Percentiles rank a stretch among this genome's conserved stretches.
phyloP scores from a whole-genome alignment of 2,329 filamentous ascomycete species.

The Trichophyton verrucosum region DNA sequence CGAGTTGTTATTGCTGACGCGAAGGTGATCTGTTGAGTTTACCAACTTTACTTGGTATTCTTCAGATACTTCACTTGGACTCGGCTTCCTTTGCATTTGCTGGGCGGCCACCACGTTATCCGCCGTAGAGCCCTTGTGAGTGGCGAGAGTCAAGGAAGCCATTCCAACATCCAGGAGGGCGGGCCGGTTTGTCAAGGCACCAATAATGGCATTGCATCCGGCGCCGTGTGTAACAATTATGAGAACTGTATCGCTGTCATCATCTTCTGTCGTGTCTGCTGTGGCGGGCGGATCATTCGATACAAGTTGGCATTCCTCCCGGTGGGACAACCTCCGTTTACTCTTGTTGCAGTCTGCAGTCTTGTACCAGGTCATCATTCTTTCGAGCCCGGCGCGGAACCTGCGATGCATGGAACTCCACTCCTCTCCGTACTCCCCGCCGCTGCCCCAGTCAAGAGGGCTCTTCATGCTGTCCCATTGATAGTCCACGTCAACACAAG shows the following conservation, averaged over 20 bases:
- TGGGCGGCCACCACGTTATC: not conserved
- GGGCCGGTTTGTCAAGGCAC: slow-evolving; percentile 80
- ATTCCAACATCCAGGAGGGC: slow-evolving; percentile 82
- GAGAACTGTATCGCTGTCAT: slow-evolving; percentile 62
- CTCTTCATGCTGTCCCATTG: slow-evolving; percentile 87
- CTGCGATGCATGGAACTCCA: slow-evolving; percentile 92
- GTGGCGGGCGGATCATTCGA: slow-evolving; percentile 20
- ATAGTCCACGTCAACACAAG: slow-evolving; percentile 77
- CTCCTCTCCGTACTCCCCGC: slow-evolving; percentile 80
- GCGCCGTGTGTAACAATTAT: slow-evolving; percentile 88
- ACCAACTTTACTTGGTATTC: slow-evolving; percentile 48
- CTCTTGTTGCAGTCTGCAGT: slow-evolving; percentile 29
- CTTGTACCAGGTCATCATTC: slow-evolving; percentile 72
- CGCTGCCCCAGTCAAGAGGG: slow-evolving; percentile 71
- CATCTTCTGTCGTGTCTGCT: slow-evolving; percentile 37
- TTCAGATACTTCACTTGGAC: slow-evolving; percentile 23
- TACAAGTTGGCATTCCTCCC: slow-evolving; percentile 23
- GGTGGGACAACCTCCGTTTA: not conserved
- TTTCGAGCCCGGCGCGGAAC: slow-evolving; percentile 66
- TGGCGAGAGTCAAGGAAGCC: slow-evolving; percentile 82
- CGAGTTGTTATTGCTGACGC: slow-evolving; percentile 31
- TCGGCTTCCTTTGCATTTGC: slow-evolving; percentile 7
- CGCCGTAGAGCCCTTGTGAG: slow-evolving; percentile 35
- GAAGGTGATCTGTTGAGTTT: slow-evolving; percentile 50
- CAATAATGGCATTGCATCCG: slow-evolving; percentile 89